These are phyloP conservation scores for Bolboschoenoplectus hybrid DNA, from an alignment of 202 grass and related monocot genomes.

Conservation along the genomic window DNA sequence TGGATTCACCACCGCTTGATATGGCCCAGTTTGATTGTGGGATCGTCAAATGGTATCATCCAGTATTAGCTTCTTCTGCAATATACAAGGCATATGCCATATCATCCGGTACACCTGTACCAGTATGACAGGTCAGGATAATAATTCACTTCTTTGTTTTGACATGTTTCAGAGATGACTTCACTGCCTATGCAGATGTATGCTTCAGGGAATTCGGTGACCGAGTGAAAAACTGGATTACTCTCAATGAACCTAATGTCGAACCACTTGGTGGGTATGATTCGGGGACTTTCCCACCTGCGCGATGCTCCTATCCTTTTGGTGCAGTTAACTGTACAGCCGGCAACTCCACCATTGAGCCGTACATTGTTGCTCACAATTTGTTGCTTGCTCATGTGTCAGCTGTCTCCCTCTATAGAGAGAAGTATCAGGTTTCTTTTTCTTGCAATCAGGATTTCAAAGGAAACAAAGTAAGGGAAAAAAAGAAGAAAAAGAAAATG, in stretches of 20 bases:
- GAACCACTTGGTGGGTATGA: slow-evolving; percentile 73
- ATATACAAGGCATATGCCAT: neutral
- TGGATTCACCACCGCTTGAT: neutral
- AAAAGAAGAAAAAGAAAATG: neutral
- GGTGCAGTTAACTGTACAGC: slow-evolving; percentile 48
- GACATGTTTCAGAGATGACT: slow-evolving; percentile 66
- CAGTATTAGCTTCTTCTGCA: neutral
- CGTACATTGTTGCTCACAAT: slow-evolving; percentile 68
- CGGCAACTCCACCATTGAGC: slow-evolving; percentile 85
- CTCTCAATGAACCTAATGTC: slow-evolving; percentile 81
- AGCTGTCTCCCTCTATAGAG: slow-evolving; percentile 67
- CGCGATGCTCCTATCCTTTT: slow-evolving; percentile 72
- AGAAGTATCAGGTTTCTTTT: slow-evolving; percentile 74
- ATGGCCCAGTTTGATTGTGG: neutral
- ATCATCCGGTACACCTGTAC: neutral
- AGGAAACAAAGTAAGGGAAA: neutral
- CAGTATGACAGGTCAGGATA: neutral
- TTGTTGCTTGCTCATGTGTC: slow-evolving; percentile 82
- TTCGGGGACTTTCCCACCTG: slow-evolving; percentile 50
- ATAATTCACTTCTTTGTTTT: neutral
- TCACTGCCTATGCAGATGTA: slow-evolving; percentile 73
- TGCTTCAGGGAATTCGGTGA: slow-evolving; percentile 90
- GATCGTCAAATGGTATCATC: neutral
- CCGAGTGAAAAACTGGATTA: slow-evolving; percentile 83
- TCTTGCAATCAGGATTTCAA: neutral